phyloP scores from a whole-genome alignment of 768 basidiomycete species.

The Lactarius trivialis region DNA sequence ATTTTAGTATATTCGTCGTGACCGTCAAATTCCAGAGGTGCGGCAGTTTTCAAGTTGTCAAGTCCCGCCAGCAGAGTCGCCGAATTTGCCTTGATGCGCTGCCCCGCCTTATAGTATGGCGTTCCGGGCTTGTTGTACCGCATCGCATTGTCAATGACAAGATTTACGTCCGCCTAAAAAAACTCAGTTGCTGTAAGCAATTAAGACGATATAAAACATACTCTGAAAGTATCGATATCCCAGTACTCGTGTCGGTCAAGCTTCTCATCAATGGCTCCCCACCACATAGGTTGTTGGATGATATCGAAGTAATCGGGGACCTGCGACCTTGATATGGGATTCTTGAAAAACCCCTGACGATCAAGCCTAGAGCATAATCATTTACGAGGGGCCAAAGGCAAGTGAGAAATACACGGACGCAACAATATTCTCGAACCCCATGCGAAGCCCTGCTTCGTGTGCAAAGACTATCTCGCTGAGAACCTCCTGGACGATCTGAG shows the following conservation, averaged over 20 bases:
- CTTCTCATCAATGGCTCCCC: conserved; percentile 74
- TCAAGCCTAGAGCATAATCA: conserved; percentile 51
- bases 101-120: conserved; percentile 60
- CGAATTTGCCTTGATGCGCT: conserved; percentile 46
- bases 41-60: conserved; percentile 26
- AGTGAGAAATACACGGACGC: conserved; percentile 40
- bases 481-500: conserved; percentile 58
- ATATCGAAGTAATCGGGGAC: conserved; percentile 92
- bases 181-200: background rate
- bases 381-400: background rate
- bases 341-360: conserved; percentile 65
- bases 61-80: conserved; percentile 41
- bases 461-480: conserved; percentile 61
- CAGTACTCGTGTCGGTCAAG: conserved; percentile 80
- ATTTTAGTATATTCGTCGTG: background rate
- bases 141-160: conserved; percentile 83
- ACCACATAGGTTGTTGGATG: conserved; percentile 83
- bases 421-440: conserved; percentile 63
- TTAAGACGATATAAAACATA: conserved; percentile 22
- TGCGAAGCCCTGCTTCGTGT: conserved; percentile 52
- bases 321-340: conserved; percentile 69
- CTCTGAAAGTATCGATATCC: conserved; percentile 69
- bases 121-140: conserved; percentile 79
- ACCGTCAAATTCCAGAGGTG: conserved; percentile 10
- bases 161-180: conserved; percentile 65